phyloP scores from a whole-genome alignment of 2,329 filamentous ascomycete genomes.

The Arthrobotrys iridis region DNA sequence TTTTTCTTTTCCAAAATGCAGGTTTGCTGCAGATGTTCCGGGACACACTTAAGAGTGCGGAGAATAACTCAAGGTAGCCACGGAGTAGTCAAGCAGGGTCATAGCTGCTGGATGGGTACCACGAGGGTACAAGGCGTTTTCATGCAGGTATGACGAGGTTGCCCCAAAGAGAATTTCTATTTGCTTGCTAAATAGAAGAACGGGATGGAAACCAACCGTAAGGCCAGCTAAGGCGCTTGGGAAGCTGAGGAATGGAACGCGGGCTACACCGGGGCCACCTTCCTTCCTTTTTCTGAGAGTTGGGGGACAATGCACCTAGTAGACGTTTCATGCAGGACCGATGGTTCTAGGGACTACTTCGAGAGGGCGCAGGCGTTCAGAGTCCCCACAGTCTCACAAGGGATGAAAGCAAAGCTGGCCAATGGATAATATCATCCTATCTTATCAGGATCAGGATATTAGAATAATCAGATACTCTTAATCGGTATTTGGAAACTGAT shows the following conservation, averaged over 20 bases:
- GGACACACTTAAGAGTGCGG: conserved; percentile 32
- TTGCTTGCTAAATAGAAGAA: conserved; percentile 28
- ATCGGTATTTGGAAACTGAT: conserved; percentile 33
- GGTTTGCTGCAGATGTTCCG: conserved; percentile 41
- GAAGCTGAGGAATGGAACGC: conserved; percentile 22
- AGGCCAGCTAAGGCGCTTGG: conserved; percentile 51
- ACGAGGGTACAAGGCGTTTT: conserved; percentile 42
- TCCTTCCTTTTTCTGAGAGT: conserved; percentile 11
- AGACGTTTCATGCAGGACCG: conserved; percentile 55
- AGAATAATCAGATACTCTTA: conserved; percentile 22
- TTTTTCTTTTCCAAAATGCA: conserved; percentile 33
- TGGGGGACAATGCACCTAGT: conserved; percentile 42
- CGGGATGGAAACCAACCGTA: conserved; percentile 41
- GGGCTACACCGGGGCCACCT: conserved; percentile 37
- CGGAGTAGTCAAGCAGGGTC: conserved; percentile 18
- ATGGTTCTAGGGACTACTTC: conserved; percentile 33
- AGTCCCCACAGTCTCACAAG: conserved; percentile 13
- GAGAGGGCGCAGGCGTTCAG: conserved; percentile 5
- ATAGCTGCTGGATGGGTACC: conserved; percentile 32
- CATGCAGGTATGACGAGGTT: conserved; percentile 54
- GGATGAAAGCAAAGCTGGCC: conserved; percentile 33
- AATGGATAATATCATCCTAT: conserved; percentile 12
- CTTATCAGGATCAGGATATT: conserved; percentile 28
- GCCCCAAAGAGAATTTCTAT: conserved; percentile 20
- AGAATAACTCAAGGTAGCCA: conserved; percentile 48